phyloP scores from a whole-genome alignment of 129 eudicot species.

The Apium graveolens region DNA sequence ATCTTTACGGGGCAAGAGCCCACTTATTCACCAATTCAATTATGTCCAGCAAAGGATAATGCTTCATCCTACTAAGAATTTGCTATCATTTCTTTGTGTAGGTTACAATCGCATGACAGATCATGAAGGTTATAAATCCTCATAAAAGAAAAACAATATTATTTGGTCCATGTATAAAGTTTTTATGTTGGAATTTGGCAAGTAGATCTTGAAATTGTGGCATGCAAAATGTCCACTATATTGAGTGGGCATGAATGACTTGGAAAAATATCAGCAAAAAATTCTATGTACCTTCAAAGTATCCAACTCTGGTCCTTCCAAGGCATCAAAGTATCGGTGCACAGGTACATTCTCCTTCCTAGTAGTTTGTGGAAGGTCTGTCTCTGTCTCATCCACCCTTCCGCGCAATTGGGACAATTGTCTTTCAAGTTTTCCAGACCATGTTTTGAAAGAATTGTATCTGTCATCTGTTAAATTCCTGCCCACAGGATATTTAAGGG shows the following conservation, averaged over 20 bases:
- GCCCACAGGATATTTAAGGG: constrained; percentile 24
- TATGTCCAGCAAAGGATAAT: not conserved
- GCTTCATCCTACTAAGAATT: not conserved
- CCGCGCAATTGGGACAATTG: constrained; percentile 65
- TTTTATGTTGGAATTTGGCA: not conserved
- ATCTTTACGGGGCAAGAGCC: not conserved
- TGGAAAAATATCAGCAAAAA: not conserved
- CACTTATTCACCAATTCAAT: not conserved
- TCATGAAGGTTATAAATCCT: not conserved
- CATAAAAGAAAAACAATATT: not conserved
- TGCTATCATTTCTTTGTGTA: not conserved
- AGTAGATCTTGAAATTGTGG: not conserved
- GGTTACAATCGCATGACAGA: not conserved
- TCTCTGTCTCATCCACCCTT: constrained; percentile 20
- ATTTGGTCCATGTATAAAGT: not conserved
- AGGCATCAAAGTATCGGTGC: constrained; percentile 78
- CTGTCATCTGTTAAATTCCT: constrained; percentile 38
- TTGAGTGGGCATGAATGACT: not conserved
- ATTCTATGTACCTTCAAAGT: constrained; percentile 48
- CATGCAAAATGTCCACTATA: not conserved
- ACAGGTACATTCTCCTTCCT: constrained; percentile 48
- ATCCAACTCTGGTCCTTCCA: constrained; percentile 90
- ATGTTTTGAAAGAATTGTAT: constrained; percentile 77
- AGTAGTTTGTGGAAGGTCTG: constrained; percentile 15
- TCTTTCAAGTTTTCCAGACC: constrained; percentile 82